Base-by-base conservation (phyloP, 1,284 basidiomycete genomes). In the Naganishia albida region DNA sequence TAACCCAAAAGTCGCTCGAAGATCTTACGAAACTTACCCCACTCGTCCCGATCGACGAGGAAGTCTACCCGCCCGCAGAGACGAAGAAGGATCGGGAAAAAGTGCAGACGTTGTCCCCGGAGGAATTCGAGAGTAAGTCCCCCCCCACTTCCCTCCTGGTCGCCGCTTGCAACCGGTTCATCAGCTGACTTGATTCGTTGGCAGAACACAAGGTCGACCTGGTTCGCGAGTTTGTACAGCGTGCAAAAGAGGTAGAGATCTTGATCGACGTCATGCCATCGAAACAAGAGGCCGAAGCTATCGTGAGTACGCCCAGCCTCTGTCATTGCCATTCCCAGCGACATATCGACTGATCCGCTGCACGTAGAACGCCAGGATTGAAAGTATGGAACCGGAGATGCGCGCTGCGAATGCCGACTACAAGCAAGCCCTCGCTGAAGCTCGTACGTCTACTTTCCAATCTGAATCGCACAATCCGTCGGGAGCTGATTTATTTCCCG, bases 61-160 rank as follows among this genome's bases (percentile, higher is more conserved):
- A 39, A n/a, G 46, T 60, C 34, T 60, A 60, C 34, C 57, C 57
- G 7, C 57, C 46, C 25, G 57, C 57, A 8, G 57, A 60, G 38
- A 60, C 57, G n/a, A 60, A 60, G 23, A 48, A 49, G 23, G 57
- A 60, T 23, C 23, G 57, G 57, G 57, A 60, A 28, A 60, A 60
- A 28, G 57, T 60, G 18, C 46, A 60, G 38, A 60, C 57, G 7
- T 28, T 60, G 38, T 40, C 57, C 0, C 34, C 34, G 13, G 57
- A 60, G 23, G 57, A 60, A 42, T 60, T 60, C 16, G 57, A 60
- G 10, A 48, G 57, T 48, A 34, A 3, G 56, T 57, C 12, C 20
- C 2, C 25, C n/a, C 23, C 1, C 20, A 4, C 15, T 16, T 26
- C 20, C 6, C 34, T 12, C 3, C 15, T 6, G 46, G n/a, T n/a